Evolutionary conservation across 768 basidiomycete species (phyloP), one percentile per base, ranked within the genome.

Genomic region (Tylopilus rubrobrunneus): DNA sequence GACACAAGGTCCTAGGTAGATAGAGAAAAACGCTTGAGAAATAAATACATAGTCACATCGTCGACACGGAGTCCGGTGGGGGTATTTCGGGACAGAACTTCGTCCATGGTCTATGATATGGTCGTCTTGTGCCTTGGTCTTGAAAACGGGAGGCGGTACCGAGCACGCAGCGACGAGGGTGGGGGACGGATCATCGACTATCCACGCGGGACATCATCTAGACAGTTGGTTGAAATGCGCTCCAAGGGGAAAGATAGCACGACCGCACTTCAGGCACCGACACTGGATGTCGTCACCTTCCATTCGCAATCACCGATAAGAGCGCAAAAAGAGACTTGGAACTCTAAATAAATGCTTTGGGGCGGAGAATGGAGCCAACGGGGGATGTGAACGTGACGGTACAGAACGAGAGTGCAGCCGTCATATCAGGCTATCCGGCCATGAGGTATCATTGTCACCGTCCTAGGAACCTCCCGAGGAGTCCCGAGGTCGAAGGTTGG

Each of bases 401-500:
- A 3, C 15, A 36, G 15, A 15, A 36, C 34, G 34, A 36, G 34
- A 36, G 34, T 4, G 34, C 34, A 11, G 14, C 14, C 33, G 33
- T 34, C 12, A 34, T 15, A 12, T 34, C 33, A 36, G 14, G 6
- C 29, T 29, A 9, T 29, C 29, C 12, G 19, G 19, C 19, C 19
- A 19, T 19, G 19, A 5, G 33, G 45, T 40, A 54, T 45, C 45
- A 48, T 44, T 31, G 2, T 59, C 50, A 63, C 27, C 66, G 51
- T 10, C 64, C 62, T 41, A 67, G 52, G 12, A 70, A 34, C 51
- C 54, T 52, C 8, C 58, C 67, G n/a, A 68, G 49, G 36, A 64
- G 29, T 17, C 64, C 64, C 49, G 53, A 50, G 34, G 61, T 29
- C 31, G 45, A 40, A 4, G 47, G 37, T 19, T 9, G n/a, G 14